phyloP scores from a whole-genome alignment of 2,329 filamentous ascomycete species.

The Pseudogymnoascus sp. region DNA sequence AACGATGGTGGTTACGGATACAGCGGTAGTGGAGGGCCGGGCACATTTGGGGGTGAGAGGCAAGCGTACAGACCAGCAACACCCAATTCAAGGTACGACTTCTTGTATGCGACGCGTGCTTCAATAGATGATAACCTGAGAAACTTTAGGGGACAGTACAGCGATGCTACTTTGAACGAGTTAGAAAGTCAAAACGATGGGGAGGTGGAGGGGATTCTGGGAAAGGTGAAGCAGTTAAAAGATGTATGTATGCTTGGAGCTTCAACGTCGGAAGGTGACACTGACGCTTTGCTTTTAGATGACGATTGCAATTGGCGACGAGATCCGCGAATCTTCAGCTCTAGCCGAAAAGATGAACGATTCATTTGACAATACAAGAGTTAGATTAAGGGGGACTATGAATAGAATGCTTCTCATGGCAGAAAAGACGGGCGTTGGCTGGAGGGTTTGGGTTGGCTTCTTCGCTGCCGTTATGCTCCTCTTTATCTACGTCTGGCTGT shows the following conservation, averaged over 20 bases:
- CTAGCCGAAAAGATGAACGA: constrained; percentile 95
- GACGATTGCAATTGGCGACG: constrained; percentile 86
- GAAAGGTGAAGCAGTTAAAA: constrained; percentile 84
- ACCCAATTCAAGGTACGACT: constrained; percentile 56
- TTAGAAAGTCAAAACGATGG: constrained; percentile 92
- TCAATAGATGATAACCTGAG: neutral
- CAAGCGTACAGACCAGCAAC: constrained; percentile 57
- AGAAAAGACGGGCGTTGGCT: constrained; percentile 84
- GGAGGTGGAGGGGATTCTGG: constrained; percentile 81
- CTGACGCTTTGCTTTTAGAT: constrained; percentile 45
- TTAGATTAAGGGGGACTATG: constrained; percentile 85
- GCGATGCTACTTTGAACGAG: constrained; percentile 82
- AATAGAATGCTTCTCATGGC: constrained; percentile 96
- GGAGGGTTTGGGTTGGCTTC: constrained; percentile 89
- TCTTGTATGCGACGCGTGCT: neutral
- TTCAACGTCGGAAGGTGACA: neutral
- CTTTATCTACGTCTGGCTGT: constrained; percentile 91
- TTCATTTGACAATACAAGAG: constrained; percentile 75
- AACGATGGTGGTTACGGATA: constrained; percentile 42
- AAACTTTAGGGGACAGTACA: constrained; percentile 70
- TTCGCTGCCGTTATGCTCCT: constrained; percentile 74
- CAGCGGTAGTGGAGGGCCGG: constrained; percentile 30
- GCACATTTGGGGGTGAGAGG: constrained; percentile 27
- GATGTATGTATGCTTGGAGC: constrained; percentile 50
- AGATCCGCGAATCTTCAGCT: constrained; percentile 83